A percentile compares a stretch with the other conserved stretches of the same genome.
Conservation (phyloP, 169 alveolate genomes). For the Plasmodium blacklocki region DNA sequence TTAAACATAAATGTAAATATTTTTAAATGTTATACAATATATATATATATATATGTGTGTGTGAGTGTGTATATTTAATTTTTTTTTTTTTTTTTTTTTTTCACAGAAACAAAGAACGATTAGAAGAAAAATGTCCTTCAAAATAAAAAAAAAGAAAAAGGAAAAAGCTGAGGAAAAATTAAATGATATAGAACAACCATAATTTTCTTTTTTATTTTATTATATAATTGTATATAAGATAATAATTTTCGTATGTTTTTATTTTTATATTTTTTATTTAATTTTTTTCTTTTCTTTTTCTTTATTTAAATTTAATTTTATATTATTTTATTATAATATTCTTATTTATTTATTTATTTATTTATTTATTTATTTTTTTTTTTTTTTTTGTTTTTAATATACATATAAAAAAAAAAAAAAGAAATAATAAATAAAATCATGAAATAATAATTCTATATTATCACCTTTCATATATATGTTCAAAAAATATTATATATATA, state of each 20-base stretch:
- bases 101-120: constrained; percentile 58
- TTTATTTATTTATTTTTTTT: no score
- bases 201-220: neutral
- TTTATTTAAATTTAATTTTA: neutral
- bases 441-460: no score
- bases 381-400: neutral
- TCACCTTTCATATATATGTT: neutral
- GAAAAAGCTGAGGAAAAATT: neutral
- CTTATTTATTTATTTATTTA: neutral
- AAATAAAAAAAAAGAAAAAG: constrained; percentile 56
- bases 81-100: constrained; percentile 2
- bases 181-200: constrained; percentile 19
- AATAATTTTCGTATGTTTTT: neutral
- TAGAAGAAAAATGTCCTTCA: constrained; percentile 59
- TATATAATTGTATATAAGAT: no score
- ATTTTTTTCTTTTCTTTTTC: neutral
- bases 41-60: neutral
- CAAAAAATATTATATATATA: constrained; percentile 7
- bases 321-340: neutral
- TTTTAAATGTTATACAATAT: neutral
- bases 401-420: no score
- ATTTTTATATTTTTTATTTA: neutral
- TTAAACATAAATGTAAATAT: neutral
- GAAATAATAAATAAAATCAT: no score
- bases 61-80: neutral